Evolutionary conservation across 2,329 filamentous ascomycete species (phyloP), one percentile per base, ranked within the genome.

Genomic region (Fusarium setosum): DNA sequence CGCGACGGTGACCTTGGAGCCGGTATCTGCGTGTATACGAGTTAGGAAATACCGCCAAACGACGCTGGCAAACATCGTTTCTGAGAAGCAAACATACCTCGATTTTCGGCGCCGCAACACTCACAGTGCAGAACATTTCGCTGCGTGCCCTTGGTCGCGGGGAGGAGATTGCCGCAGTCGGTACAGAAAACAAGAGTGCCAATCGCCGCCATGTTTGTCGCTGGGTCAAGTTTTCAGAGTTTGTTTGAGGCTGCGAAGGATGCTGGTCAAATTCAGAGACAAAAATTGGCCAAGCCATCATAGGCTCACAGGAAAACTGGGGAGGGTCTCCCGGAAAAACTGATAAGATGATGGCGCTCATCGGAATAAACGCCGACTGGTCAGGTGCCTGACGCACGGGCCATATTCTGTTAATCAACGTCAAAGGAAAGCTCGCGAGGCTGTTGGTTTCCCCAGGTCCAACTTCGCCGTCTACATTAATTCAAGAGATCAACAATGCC

Each of bases 131-230:
- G 81, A 57, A 92, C 86, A 56, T 91, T 91, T 75, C 93, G 92
- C 69, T 88, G 85, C 59, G 89, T 90, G 61, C 92, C 93, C 65
- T 90, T 91, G 44, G 92, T 93, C 51, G 90, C 87, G 52, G 96
- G 93, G 37, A 98, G 83, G 4, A 97, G 85, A 76, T 97, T 97
- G 63, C 95, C 95, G 78, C 95, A 98, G 76, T 94, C 92, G 53
- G 86, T 92, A 82, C 95, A 98, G 79, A 98, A 98, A 32, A 97
- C 90, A 37, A 98, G 84, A 51, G 94, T 95, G 56, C 94, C 95
- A 69, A 97, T 94, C 17, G 92, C 90, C 67, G 94, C 89, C 95
- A 97, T 97, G 71, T 81, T 57, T 59, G 68, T 65, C 38, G 47
- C 12, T 48, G 57, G 26, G 38, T 29, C 12, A n/a, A n/a, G n/a